Conservation (phyloP, 108 stramenopile genomes). For the Schizochytrium sp. region DNA sequence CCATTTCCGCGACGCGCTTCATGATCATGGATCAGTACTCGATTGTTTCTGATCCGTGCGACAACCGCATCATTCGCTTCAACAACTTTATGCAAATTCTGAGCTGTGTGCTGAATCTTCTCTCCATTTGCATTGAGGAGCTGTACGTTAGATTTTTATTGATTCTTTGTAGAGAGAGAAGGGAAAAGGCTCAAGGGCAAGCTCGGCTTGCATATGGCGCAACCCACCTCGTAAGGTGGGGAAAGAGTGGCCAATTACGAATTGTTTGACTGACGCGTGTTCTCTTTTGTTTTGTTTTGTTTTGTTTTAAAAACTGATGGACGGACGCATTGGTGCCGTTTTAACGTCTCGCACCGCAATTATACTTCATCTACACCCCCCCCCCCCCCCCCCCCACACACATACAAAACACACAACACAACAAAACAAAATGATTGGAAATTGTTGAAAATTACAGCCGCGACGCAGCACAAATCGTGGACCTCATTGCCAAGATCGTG, state of each 20-base stretch:
- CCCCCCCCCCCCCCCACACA: too few relatives aligned
- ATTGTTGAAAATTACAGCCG: neutral
- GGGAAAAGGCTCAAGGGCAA: neutral
- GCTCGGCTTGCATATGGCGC: neutral
- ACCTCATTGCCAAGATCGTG: slow-evolving; percentile 24
- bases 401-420: too few relatives aligned
- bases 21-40: slow-evolving; percentile 24
- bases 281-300: too few relatives aligned
- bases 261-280: too few relatives aligned
- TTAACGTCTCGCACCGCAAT: too few relatives aligned
- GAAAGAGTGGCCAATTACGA: too few relatives aligned
- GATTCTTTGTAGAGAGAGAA: neutral
- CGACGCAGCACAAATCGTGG: slow-evolving; percentile 6
- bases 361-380: too few relatives aligned
- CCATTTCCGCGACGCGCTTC: slow-evolving; percentile 23
- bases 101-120: slow-evolving; percentile 21
- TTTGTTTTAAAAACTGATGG: too few relatives aligned
- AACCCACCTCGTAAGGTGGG: too few relatives aligned
- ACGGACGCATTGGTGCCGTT: too few relatives aligned
- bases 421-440: neutral
- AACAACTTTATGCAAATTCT: slow-evolving; percentile 35
- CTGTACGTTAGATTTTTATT: neutral
- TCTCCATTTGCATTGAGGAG: slow-evolving; percentile 10
- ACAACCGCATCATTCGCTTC: slow-evolving; percentile 38
- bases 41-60: slow-evolving; percentile 24